Conservation (phyloP, 192 early-diverging fungal genomes). For the Coemansia sp. region DNA sequence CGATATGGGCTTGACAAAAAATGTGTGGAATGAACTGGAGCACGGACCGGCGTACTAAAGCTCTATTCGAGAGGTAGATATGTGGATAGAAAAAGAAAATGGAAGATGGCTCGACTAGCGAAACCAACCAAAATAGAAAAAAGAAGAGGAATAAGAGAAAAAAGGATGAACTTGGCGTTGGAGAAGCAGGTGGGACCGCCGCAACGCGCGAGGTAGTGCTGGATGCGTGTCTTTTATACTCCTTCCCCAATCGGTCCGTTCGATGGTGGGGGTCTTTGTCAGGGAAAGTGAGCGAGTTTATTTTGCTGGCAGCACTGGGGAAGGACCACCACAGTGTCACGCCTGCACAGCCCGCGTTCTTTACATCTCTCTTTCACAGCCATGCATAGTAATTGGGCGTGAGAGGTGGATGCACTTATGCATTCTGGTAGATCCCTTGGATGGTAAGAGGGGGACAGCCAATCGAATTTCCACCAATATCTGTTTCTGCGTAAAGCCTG, state of each 20-base stretch:
- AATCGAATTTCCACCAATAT: neutral
- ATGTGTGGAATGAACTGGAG: neutral
- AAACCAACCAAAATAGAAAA: neutral
- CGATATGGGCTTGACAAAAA: neutral
- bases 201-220: neutral
- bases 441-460: neutral
- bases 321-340: neutral
- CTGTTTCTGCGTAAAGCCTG: neutral
- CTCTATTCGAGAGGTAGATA: neutral
- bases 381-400: neutral
- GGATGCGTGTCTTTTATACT: neutral
- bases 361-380: neutral
- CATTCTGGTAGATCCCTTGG: neutral
- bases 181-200: neutral
- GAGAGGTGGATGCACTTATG: neutral
- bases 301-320: neutral
- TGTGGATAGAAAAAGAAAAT: neutral
- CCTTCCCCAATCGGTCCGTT: neutral
- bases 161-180: neutral
- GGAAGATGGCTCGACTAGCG: neutral
- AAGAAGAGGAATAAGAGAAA: neutral
- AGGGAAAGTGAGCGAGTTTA: neutral
- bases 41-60: neutral
- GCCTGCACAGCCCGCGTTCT: neutral
- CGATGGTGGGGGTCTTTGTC: neutral